Evolutionary conservation across 768 basidiomycete species (phyloP).

Genomic region (Ramaria sp.): DNA sequence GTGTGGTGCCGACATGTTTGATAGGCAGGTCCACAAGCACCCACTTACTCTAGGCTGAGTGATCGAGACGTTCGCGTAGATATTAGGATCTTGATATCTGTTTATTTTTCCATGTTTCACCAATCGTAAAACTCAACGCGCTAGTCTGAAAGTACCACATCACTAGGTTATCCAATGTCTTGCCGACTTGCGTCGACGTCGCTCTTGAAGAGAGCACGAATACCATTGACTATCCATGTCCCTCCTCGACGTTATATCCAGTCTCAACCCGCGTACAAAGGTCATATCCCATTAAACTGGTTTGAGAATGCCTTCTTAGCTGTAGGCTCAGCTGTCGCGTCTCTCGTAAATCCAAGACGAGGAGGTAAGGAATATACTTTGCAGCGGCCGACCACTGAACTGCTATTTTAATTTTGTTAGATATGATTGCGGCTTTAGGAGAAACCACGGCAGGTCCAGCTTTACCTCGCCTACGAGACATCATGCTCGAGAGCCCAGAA

Average conservation of each 20-base stretch:
- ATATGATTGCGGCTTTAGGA: slow-evolving; percentile 91
- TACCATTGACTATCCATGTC: not conserved
- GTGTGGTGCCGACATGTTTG: not conserved
- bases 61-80: no score
- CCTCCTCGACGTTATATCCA: not conserved
- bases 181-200: not conserved
- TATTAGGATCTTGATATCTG: no score
- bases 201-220: not conserved
- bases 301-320: slow-evolving; percentile 83
- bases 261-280: slow-evolving; percentile 48
- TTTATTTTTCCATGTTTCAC: no score
- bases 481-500: slow-evolving; percentile 69
- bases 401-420: slow-evolving; percentile 28
- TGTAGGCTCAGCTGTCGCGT: slow-evolving; percentile 75
- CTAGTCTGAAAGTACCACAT: no score
- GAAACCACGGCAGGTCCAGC: slow-evolving; percentile 83
- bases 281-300: slow-evolving; percentile 70
- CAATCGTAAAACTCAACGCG: no score
- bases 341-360: slow-evolving; percentile 69
- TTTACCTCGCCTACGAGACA: slow-evolving; percentile 63
- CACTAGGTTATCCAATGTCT: not conserved
- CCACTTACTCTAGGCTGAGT: not conserved
- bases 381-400: not conserved
- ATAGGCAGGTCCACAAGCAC: not conserved
- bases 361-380: slow-evolving; percentile 48